Evolutionary conservation across 805 yeast genomes (phyloP).

Genomic region (Metschnikowia peoriensis): DNA sequence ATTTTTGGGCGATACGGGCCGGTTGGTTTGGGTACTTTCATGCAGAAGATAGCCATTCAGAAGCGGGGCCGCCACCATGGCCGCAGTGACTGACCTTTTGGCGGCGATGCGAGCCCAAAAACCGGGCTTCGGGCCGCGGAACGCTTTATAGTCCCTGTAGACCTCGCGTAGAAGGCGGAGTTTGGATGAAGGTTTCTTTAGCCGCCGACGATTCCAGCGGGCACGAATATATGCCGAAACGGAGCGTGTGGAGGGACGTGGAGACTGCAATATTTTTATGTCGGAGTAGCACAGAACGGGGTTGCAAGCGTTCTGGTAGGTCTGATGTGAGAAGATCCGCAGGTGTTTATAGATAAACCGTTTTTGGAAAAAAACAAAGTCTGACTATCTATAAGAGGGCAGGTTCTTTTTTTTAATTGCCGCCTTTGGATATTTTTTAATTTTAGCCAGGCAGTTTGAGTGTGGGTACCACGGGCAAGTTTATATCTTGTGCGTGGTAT

Average conservation of each 20-base stretch:
- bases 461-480: too few relatives aligned
- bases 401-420: too few relatives aligned
- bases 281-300: slow-evolving; percentile 6
- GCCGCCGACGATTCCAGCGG: slow-evolving; percentile 15
- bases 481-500: too few relatives aligned
- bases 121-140: slow-evolving; percentile 18
- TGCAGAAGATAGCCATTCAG: too few relatives aligned
- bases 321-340: too few relatives aligned
- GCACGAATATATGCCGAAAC: slow-evolving; percentile 14
- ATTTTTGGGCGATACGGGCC: too few relatives aligned
- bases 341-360: too few relatives aligned
- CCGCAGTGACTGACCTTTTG: slow-evolving; percentile 17
- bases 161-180: slow-evolving; percentile 28
- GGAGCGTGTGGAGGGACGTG: slow-evolving; percentile 12
- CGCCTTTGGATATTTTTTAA: too few relatives aligned
- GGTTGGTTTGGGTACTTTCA: too few relatives aligned
- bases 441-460: too few relatives aligned
- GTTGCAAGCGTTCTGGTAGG: not conserved
- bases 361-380: too few relatives aligned
- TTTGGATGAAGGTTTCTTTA: slow-evolving; percentile 19
- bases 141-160: slow-evolving; percentile 33
- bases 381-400: too few relatives aligned
- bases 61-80: not conserved
- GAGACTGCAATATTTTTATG: slow-evolving; percentile 10
- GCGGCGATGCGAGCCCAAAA: slow-evolving; percentile 16